Percentiles rank a stretch among this genome's conserved stretches.
These are phyloP conservation scores for Botrytis galanthina DNA, from an alignment of 2,329 filamentous ascomycete genomes.

Conservation along the genomic window DNA sequence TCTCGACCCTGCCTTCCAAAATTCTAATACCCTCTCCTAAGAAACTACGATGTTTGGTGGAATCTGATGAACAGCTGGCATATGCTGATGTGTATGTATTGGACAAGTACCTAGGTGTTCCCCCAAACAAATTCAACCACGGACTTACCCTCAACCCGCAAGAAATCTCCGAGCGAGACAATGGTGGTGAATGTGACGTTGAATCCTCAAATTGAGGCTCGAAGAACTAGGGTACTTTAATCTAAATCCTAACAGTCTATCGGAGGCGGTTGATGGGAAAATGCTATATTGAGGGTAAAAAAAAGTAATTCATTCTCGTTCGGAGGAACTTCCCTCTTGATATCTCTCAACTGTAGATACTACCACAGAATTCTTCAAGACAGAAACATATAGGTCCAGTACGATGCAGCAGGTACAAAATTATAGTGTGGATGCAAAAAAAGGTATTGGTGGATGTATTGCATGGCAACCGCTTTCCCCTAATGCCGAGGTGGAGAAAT, in stretches of 20 bases:
- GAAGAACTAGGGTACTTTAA: background rate
- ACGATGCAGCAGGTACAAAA: background rate
- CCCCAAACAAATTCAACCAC: background rate
- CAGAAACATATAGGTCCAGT: background rate
- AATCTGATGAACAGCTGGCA: background rate
- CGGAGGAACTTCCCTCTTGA: background rate
- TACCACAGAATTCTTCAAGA: background rate
- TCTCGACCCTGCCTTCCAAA: background rate
- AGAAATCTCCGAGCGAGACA: background rate
- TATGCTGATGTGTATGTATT: background rate
- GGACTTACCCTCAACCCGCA: constrained; percentile 1
- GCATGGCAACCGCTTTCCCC: background rate
- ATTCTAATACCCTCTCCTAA: background rate
- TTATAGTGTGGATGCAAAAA: background rate
- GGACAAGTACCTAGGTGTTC: background rate
- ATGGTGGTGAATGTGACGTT: background rate
- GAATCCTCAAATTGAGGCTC: background rate
- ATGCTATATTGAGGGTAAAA: background rate
- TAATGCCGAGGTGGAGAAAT: background rate
- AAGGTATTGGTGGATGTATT: background rate
- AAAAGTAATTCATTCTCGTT: background rate
- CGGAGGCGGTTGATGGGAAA: background rate
- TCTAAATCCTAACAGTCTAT: background rate
- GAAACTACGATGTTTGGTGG: background rate
- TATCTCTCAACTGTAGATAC: background rate